A percentile compares a stretch with the other conserved stretches of the same genome.
phyloP scores from a whole-genome alignment of 1,284 basidiomycete genomes.

The Erythrobasidium hasegawianum region DNA sequence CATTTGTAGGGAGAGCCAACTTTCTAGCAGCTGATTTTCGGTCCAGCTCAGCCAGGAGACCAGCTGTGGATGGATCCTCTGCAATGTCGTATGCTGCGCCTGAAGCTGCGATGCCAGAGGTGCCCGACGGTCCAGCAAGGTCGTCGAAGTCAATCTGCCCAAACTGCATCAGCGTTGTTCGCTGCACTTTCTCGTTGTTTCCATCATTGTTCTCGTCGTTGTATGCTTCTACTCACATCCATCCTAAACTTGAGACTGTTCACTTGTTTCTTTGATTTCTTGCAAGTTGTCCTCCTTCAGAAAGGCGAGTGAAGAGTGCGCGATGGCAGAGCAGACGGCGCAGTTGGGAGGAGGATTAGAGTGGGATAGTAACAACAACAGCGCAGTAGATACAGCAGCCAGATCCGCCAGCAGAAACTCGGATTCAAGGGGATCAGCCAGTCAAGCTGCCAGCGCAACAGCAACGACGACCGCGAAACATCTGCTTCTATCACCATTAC shows the following conservation, averaged over 20 bases:
- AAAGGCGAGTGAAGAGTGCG: too few species aligned
- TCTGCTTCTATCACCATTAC: constrained; percentile 23
- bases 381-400: background rate
- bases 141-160: constrained; percentile 29
- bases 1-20: constrained; percentile 94
- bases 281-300: too few species aligned
- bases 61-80: constrained; percentile 31
- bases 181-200: too few species aligned
- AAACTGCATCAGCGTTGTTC: too few species aligned
- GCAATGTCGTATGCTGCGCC: constrained; percentile 21
- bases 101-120: constrained; percentile 4
- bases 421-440: too few species aligned
- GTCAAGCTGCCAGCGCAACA: too few species aligned
- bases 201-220: too few species aligned
- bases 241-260: too few species aligned
- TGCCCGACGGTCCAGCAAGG: constrained; percentile 31
- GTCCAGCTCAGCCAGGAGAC: constrained; percentile 63
- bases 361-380: constrained; percentile 1
- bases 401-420: background rate
- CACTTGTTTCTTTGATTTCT: too few species aligned
- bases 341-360: too few species aligned
- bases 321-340: too few species aligned
- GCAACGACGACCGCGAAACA: constrained; percentile 14
- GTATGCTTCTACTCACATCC: too few species aligned
- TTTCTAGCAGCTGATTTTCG: constrained; percentile 88